Evolutionary conservation across 2,329 filamentous ascomycete genomes (phyloP).

Genomic region (Bipolaris sorokiniana): DNA sequence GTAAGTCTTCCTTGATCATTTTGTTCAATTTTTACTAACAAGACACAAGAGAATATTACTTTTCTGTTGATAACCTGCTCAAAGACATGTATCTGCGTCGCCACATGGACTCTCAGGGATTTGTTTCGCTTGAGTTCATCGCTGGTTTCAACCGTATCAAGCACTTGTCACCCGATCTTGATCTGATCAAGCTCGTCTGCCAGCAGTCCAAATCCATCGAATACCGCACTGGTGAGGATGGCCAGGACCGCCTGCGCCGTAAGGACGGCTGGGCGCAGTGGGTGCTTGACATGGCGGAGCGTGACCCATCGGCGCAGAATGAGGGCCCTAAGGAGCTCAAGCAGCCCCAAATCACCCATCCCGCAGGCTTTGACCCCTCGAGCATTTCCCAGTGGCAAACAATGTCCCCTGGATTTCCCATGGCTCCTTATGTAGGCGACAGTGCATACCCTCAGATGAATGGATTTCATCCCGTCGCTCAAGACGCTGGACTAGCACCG

Average conservation of each 20-base stretch:
- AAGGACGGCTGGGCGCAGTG: slow-evolving; percentile 80
- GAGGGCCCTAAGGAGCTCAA: slow-evolving; percentile 65
- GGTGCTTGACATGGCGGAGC: slow-evolving; percentile 73
- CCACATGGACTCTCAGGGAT: slow-evolving; percentile 95
- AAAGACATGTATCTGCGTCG: slow-evolving; percentile 88
- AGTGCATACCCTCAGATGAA: slow-evolving; percentile 37
- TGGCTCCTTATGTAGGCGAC: slow-evolving; percentile 30
- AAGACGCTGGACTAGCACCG: slow-evolving; percentile 17
- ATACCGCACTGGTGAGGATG: slow-evolving; percentile 75
- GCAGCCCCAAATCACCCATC: slow-evolving; percentile 49
- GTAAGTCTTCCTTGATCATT: slow-evolving; percentile 46
- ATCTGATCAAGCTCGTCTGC: slow-evolving; percentile 76
- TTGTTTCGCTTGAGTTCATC: slow-evolving; percentile 80
- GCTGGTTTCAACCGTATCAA: slow-evolving; percentile 86
- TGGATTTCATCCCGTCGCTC: slow-evolving; percentile 31
- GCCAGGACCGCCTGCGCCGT: slow-evolving; percentile 77
- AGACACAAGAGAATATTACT: slow-evolving; percentile 83
- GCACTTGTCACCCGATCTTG: slow-evolving; percentile 71
- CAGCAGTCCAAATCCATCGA: slow-evolving; percentile 76
- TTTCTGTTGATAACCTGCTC: slow-evolving; percentile 92
- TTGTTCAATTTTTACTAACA: slow-evolving; percentile 33
- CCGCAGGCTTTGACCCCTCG: slow-evolving; percentile 43
- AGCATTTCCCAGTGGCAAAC: slow-evolving; percentile 39
- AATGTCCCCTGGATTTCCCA: slow-evolving; percentile 31
- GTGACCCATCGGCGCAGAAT: slow-evolving; percentile 75